These are phyloP conservation scores for Ustilago sp. DNA, from an alignment of 1,284 basidiomycete species.

Conservation along the genomic window DNA sequence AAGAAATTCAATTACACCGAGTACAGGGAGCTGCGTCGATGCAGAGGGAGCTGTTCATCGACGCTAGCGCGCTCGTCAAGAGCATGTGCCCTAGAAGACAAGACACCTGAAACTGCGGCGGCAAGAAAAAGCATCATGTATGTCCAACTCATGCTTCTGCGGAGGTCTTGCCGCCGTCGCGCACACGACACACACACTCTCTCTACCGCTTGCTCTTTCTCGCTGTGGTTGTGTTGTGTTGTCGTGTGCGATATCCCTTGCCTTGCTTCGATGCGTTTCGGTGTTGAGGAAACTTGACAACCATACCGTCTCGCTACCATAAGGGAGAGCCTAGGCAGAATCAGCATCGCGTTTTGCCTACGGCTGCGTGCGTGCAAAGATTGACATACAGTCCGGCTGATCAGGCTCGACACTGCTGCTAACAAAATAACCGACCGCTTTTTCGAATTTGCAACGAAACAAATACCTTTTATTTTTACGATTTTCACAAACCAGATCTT, in stretches of 20 bases:
- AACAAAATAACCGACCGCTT: neutral
- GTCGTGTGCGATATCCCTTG: conserved; percentile 1
- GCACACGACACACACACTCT: neutral
- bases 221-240: neutral
- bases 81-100: neutral
- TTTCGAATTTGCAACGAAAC: neutral
- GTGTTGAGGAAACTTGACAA: too few relatives aligned
- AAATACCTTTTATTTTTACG: neutral
- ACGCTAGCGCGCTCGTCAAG: neutral
- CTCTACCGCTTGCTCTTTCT: conserved; percentile 14
- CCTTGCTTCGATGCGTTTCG: neutral
- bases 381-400: too few relatives aligned
- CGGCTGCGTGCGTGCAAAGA: too few relatives aligned
- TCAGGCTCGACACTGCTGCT: neutral
- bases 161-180: conserved; percentile 2
- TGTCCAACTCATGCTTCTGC: neutral
- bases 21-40: too few relatives aligned
- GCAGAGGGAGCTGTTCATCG: too few relatives aligned
- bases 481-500: neutral
- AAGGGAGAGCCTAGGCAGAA: too few relatives aligned
- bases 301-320: too few relatives aligned
- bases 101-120: conserved; percentile 6
- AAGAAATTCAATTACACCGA: too few relatives aligned
- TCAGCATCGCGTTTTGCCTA: neutral
- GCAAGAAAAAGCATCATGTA: conserved; percentile 8